Base-by-base conservation (phyloP, 1,284 basidiomycete genomes). In the Irpex rosettiformis region DNA sequence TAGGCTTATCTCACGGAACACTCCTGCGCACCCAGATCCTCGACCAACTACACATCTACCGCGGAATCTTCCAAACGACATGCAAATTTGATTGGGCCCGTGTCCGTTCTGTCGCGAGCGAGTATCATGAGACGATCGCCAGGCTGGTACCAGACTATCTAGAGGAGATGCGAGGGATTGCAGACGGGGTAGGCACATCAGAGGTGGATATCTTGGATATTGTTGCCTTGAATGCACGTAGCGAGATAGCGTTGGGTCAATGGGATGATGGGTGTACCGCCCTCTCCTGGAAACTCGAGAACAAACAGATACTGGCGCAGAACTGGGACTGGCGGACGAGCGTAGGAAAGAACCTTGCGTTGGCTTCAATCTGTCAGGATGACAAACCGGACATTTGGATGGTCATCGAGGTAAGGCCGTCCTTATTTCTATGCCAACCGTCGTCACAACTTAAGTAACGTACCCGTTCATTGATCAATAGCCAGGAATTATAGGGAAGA, bases 401-500 rank as follows among this genome's bases (percentile, higher is more conserved):
- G 72, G 72, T 73, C 22, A 72, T 68, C 18, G 74, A 75, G 66
- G 73, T 69, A 57, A 37, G 61, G 30, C 22, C 18, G 16, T 5
- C 6, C 8, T 18, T 21, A 22, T 21, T 21, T 3, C n/a, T n/a
- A n/a, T n/a, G n/a, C n/a, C n/a, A n/a, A n/a, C n/a, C n/a, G n/a
- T n/a, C n/a, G n/a, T n/a, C n/a, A n/a, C n/a, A n/a, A n/a, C n/a
- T n/a, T n/a, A n/a, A n/a, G n/a, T n/a, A n/a, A n/a, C n/a, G n/a
- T n/a, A n/a, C n/a, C n/a, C n/a, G n/a, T n/a, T n/a, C n/a, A n/a
- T n/a, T 30, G 40, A 28, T 37, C n/a, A 21, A 29, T 28, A 74
- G 73, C 69, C 73, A 4, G 74, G 74, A 7, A 75, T 75, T 52
- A 68, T 75, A 10, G 74, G 74, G 16, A 75, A 75, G 62, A 75